Conservation (phyloP, 208 protist species). For the Trypanosomatidae sp. region DNA sequence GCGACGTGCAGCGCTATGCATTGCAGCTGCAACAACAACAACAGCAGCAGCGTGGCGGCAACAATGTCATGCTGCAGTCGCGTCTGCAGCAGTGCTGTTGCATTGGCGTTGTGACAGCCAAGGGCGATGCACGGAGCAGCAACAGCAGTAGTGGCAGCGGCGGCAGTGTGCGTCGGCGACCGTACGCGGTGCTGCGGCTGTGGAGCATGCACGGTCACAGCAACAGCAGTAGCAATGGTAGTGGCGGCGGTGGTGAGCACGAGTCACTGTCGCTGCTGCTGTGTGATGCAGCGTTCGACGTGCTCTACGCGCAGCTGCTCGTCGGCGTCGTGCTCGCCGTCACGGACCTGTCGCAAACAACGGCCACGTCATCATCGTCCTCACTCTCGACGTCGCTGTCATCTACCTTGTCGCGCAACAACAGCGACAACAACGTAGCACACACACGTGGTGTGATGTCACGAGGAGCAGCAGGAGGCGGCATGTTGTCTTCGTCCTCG, state of each 20-base stretch:
- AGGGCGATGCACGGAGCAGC: constrained; percentile 3
- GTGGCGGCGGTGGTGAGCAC: too few relatives aligned
- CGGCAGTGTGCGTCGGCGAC: constrained; percentile 2
- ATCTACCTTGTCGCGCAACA: neutral
- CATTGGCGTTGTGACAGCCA: constrained; percentile 45
- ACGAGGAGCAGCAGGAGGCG: neutral
- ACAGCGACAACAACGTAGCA: neutral
- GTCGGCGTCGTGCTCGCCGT: constrained; percentile 39
- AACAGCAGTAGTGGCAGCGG: constrained; percentile 7
- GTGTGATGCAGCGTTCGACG: constrained; percentile 42
- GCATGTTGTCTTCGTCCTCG: neutral
- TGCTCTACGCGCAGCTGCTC: constrained; percentile 29
- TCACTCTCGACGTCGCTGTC: constrained; percentile 4
- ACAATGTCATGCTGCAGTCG: neutral
- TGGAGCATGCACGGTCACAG: constrained; percentile 55
- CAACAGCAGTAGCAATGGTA: too few relatives aligned
- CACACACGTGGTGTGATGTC: too few relatives aligned
- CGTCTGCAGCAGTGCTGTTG: constrained; percentile 12
- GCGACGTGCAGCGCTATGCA: constrained; percentile 6
- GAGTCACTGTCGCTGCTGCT: constrained; percentile 42
- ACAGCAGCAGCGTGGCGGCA: too few relatives aligned
- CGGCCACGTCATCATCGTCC: too few relatives aligned
- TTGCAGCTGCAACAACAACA: neutral
- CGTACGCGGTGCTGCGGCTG: constrained; percentile 38
- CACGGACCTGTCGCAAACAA: constrained; percentile 22